Conservation (phyloP, 139 green algal species). For the Picochlorum sp. region DNA sequence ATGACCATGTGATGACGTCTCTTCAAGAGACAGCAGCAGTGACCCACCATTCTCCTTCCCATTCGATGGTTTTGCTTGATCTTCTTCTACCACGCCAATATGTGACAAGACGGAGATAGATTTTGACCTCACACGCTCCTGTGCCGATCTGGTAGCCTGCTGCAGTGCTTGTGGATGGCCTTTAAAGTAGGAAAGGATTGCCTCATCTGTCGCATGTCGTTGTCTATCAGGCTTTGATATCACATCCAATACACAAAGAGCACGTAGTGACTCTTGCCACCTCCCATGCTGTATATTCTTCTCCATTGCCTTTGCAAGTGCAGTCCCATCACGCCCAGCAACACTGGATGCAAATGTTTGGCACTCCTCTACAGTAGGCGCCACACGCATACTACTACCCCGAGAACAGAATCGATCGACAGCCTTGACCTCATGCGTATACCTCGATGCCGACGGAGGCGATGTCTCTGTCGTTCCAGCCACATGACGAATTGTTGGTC, state of each 20-base stretch:
- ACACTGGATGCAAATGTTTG: slow-evolving; percentile 53
- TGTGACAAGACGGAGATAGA: slow-evolving; percentile 30
- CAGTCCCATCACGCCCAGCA: slow-evolving; percentile 47
- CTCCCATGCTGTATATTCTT: slow-evolving; percentile 50
- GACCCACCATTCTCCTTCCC: no score
- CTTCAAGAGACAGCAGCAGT: no score
- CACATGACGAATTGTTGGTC: slow-evolving; percentile 26
- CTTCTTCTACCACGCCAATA: slow-evolving; percentile 19
- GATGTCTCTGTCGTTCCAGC: slow-evolving; percentile 43
- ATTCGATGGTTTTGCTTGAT: no score
- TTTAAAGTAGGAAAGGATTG: slow-evolving; percentile 70
- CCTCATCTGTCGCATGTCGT: slow-evolving; percentile 25
- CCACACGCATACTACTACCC: slow-evolving; percentile 44
- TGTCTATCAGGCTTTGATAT: slow-evolving; percentile 32
- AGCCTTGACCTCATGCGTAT: neutral
- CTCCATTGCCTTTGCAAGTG: slow-evolving; percentile 49
- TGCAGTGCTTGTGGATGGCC: slow-evolving; percentile 35
- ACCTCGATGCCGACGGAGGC: neutral
- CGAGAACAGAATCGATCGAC: neutral
- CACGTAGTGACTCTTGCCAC: slow-evolving; percentile 61
- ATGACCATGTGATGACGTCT: no score
- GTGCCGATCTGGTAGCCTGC: slow-evolving; percentile 17
- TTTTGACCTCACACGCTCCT: slow-evolving; percentile 38
- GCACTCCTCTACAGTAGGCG: slow-evolving; percentile 40
- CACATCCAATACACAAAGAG: slow-evolving; percentile 63